These are phyloP conservation scores for Microcos paniculata DNA, from an alignment of 345 rosid genomes.

Conservation along the genomic window DNA sequence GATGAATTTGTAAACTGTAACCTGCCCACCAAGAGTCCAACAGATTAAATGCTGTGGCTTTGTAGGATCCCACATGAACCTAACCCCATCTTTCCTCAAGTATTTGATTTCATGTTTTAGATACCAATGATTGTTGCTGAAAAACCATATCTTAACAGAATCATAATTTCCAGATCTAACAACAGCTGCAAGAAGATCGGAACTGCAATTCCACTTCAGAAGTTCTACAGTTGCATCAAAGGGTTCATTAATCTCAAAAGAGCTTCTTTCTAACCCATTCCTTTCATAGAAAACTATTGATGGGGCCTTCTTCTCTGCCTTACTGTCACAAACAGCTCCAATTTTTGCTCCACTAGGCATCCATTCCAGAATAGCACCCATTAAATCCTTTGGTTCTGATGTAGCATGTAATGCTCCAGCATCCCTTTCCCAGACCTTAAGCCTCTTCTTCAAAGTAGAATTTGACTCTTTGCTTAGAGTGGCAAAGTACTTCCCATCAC, in stretches of 20 bases:
- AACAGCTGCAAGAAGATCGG: constrained; percentile 82
- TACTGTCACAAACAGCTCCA: constrained; percentile 68
- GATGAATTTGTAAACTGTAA: constrained; percentile 61
- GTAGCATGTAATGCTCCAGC: constrained; percentile 70
- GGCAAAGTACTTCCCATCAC: constrained; percentile 90
- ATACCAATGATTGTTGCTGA: constrained; percentile 93
- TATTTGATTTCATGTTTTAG: constrained; percentile 79
- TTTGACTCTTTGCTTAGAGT: constrained; percentile 45
- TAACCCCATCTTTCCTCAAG: constrained; percentile 56
- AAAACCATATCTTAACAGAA: constrained; percentile 72
- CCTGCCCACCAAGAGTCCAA: constrained; percentile 80
- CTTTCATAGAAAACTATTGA: constrained; percentile 76
- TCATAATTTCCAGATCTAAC: constrained; percentile 64
- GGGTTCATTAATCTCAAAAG: constrained; percentile 54
- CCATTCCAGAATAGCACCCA: constrained; percentile 82
- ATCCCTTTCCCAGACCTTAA: constrained; percentile 95
- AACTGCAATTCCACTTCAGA: constrained; percentile 88
- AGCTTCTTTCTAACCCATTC: constrained; percentile 85
- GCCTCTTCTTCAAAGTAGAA: constrained; percentile 46
- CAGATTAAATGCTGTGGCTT: constrained; percentile 76
- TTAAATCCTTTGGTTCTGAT: constrained; percentile 63
- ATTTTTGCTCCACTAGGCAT: constrained; percentile 98
- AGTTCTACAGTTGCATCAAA: constrained; percentile 46
- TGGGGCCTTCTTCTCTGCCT: constrained; percentile 54
- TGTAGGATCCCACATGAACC: constrained; percentile 94